Evolutionary conservation across 495 filamentous ascomycete genomes (phyloP).

Genomic region (Podospora pseudopauciseta): DNA sequence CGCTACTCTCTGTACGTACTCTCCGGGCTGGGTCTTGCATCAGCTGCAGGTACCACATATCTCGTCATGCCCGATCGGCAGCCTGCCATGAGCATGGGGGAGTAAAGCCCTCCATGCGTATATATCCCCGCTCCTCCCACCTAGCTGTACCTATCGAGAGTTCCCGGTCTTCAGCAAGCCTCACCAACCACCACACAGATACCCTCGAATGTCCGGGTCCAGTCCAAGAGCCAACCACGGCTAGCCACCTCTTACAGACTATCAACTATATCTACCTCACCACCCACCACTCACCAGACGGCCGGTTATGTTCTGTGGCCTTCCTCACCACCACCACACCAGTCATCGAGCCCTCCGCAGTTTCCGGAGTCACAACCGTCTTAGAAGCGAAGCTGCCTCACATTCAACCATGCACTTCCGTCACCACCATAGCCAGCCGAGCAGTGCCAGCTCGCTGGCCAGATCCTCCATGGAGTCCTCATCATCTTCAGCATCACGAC

Average conservation of each 20-base stretch:
- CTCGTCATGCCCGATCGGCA: slow-evolving; percentile 8
- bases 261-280: slow-evolving; percentile 1
- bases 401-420: slow-evolving; percentile 17
- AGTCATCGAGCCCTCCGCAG: slow-evolving; percentile 28
- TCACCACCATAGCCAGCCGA: slow-evolving; percentile 22
- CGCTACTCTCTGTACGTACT: background rate
- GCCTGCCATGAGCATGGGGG: background rate
- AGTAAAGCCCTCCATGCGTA: background rate
- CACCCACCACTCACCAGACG: background rate
- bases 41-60: slow-evolving; percentile 3
- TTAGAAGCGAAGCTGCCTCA: slow-evolving; percentile 12
- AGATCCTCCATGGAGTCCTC: slow-evolving; percentile 29
- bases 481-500: slow-evolving; percentile 17
- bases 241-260: background rate
- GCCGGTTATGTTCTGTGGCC: slow-evolving; percentile 28
- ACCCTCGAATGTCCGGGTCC: background rate
- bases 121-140: background rate
- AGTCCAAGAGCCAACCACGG: background rate
- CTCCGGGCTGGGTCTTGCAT: slow-evolving; percentile 2
- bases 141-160: background rate
- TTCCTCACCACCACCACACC: slow-evolving; percentile 19
- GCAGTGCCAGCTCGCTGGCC: slow-evolving; percentile 28
- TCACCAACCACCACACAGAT: background rate
- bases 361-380: slow-evolving; percentile 33
- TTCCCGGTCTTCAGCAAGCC: background rate